phyloP scores from a whole-genome alignment of 345 rosid genomes.

The Euphorbia tirucalli region DNA sequence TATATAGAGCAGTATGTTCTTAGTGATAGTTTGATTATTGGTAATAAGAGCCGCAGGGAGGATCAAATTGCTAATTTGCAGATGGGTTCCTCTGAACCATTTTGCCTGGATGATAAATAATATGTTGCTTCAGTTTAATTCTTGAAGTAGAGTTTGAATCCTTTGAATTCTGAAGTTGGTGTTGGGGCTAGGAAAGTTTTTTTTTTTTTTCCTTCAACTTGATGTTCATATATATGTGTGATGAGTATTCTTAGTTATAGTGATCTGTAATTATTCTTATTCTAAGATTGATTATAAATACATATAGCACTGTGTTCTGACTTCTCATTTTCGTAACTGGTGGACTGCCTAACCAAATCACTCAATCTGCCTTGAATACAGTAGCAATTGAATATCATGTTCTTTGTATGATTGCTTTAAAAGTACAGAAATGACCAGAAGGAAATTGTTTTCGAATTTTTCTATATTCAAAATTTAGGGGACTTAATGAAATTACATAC shows the following conservation, averaged over 20 bases:
- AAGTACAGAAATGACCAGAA: background rate
- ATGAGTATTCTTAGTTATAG: background rate
- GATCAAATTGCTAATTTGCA: background rate
- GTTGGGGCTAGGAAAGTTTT: background rate
- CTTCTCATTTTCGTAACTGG: background rate
- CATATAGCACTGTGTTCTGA: background rate
- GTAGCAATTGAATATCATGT: background rate
- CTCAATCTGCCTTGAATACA: background rate
- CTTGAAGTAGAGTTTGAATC: slow-evolving; percentile 1
- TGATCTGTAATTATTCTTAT: background rate
- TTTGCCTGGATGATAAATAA: background rate
- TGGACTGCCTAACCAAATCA: background rate
- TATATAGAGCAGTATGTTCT: no score
- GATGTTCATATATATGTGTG: background rate
- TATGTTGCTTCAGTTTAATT: background rate
- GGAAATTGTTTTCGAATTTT: background rate
- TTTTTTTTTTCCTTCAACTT: background rate
- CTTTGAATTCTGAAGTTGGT: background rate
- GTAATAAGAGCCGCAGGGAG: background rate
- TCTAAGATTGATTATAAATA: background rate
- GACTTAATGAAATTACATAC: no score
- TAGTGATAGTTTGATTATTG: background rate
- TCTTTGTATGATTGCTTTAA: background rate
- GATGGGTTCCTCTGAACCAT: background rate
- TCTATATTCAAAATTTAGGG: background rate